phyloP scores from a whole-genome alignment of 352 stramenopile genomes.

The Globisporangium takayamanum region DNA sequence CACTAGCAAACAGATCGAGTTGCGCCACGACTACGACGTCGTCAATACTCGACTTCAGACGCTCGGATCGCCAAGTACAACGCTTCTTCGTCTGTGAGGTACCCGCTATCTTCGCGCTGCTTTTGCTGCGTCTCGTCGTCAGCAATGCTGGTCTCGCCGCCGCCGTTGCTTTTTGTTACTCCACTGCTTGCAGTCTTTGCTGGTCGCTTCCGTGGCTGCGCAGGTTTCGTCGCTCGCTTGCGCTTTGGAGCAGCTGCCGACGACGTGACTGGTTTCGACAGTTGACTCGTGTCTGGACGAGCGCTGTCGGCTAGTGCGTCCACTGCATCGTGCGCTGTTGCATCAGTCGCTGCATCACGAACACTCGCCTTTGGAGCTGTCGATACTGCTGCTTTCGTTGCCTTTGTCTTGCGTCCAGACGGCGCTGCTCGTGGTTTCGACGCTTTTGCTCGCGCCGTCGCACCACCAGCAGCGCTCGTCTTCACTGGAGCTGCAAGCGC shows the following conservation, averaged over 20 bases:
- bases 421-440: conserved; percentile 1
- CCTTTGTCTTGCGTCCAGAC: neutral
- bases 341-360: neutral
- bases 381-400: neutral
- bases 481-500: neutral
- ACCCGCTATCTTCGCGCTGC: conserved; percentile 8
- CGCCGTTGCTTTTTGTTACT: neutral
- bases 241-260: conserved; percentile 3
- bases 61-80: conserved; percentile 16
- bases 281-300: neutral
- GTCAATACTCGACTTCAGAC: conserved; percentile 17
- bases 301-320: neutral
- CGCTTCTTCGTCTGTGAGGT: conserved; percentile 18
- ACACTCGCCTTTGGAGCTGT: neutral
- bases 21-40: neutral
- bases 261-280: neutral
- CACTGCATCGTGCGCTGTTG: neutral
- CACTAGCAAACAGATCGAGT: neutral
- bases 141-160: neutral
- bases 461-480: neutral
- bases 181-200: neutral
- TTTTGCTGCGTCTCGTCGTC: conserved; percentile 1
- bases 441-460: neutral
- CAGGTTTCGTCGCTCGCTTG: conserved; percentile 6
- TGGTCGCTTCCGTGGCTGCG: conserved; percentile 6